A percentile compares a stretch with the other conserved stretches of the same genome.
These are phyloP conservation scores for Metschnikowia noctiluminum DNA, from an alignment of 805 yeast genomes.

Conservation along the genomic window DNA sequence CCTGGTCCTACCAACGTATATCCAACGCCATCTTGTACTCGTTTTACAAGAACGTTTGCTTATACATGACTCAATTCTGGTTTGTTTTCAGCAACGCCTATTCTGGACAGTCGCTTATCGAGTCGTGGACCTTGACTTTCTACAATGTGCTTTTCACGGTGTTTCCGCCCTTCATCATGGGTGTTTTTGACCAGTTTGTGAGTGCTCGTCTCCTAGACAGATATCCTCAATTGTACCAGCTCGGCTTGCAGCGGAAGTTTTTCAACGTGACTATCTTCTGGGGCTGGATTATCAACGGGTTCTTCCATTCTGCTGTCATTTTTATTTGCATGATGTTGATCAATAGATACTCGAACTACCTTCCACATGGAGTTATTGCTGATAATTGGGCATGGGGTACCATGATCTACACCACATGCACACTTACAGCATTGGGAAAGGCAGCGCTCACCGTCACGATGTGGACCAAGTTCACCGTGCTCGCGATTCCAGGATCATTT, in stretches of 20 bases:
- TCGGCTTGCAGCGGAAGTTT: slow-evolving; percentile 86
- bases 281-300: slow-evolving; percentile 97
- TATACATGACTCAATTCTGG: slow-evolving; percentile 99
- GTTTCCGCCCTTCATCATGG: slow-evolving; percentile 92
- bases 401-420: slow-evolving; percentile 80
- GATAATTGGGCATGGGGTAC: slow-evolving; percentile 97
- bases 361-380: slow-evolving; percentile 65
- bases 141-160: slow-evolving; percentile 94
- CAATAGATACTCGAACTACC: slow-evolving; percentile 62
- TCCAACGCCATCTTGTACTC: slow-evolving; percentile 91
- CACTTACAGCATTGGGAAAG: slow-evolving; percentile 86
- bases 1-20: slow-evolving; percentile 96
- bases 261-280: slow-evolving; percentile 90
- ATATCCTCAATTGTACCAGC: slow-evolving; percentile 87
- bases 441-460: slow-evolving; percentile 88
- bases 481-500: slow-evolving; percentile 95
- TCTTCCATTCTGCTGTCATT: slow-evolving; percentile 85
- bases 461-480: slow-evolving; percentile 90
- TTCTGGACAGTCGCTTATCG: slow-evolving; percentile 94
- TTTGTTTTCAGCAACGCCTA: slow-evolving; percentile 87
- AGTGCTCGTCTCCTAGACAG: slow-evolving; percentile 84
- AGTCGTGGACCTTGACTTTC: slow-evolving; percentile 96
- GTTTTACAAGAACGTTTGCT: slow-evolving; percentile 90
- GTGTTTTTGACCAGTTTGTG: slow-evolving; percentile 95
- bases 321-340: slow-evolving; percentile 70